Conservation (phyloP, 2,329 filamentous ascomycete genomes). For the Nothophoma quercina region DNA sequence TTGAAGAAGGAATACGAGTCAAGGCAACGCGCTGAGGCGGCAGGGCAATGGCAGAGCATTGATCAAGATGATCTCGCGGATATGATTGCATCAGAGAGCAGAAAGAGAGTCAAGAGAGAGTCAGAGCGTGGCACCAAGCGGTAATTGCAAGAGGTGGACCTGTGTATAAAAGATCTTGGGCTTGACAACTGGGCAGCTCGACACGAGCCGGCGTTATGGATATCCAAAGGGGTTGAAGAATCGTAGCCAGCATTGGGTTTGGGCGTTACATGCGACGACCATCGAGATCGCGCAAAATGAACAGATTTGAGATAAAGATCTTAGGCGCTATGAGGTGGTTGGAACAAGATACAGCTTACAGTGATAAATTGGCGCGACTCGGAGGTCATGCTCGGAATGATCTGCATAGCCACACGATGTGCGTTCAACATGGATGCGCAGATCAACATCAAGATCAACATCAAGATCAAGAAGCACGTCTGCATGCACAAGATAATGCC, state of each 20-base stretch:
- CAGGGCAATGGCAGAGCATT: constrained; percentile 71
- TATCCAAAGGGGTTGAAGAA: constrained; percentile 19
- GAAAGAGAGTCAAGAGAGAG: constrained; percentile 89
- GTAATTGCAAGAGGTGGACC: constrained; percentile 27
- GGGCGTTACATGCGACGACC: constrained; percentile 32
- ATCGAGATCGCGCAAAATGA: constrained; percentile 29
- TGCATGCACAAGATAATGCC: background rate
- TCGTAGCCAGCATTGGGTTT: constrained; percentile 34
- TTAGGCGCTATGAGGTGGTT: constrained; percentile 2
- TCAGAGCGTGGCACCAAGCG: constrained; percentile 75
- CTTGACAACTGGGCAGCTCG: constrained; percentile 26
- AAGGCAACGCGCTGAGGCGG: constrained; percentile 67
- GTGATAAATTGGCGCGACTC: constrained; percentile 2
- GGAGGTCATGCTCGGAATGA: background rate
- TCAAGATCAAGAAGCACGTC: background rate
- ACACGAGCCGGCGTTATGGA: constrained; percentile 33
- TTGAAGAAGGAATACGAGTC: constrained; percentile 81
- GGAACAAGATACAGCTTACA: constrained; percentile 15
- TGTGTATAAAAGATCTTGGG: constrained; percentile 34
- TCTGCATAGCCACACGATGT: no score
- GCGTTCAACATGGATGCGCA: no score
- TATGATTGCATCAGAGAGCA: constrained; percentile 93
- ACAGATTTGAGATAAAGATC: constrained; percentile 37
- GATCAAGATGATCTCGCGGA: constrained; percentile 91
- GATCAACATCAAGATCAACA: no score